These are phyloP conservation scores for Carpinus fangiana DNA, from an alignment of 306 rosid species.

Conservation along the genomic window DNA sequence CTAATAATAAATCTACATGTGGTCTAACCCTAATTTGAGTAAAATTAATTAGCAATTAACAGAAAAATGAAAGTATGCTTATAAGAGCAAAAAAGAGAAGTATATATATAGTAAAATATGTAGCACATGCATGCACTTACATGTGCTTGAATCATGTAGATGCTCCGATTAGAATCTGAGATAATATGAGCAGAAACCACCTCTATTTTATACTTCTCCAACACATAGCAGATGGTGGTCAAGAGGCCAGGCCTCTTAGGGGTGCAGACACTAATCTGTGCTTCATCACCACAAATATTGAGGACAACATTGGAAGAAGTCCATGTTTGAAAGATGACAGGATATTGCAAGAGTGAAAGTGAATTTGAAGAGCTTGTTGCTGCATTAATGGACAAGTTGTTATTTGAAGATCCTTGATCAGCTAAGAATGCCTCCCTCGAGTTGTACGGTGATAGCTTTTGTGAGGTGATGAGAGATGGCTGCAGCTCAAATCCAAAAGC, in stretches of 20 bases:
- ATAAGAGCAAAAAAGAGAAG: neutral
- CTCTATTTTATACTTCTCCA: constrained; percentile 54
- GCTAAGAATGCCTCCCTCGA: constrained; percentile 44
- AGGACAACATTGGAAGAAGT: constrained; percentile 49
- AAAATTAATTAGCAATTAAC: neutral
- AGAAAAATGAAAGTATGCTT: neutral
- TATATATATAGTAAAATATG: too few species aligned
- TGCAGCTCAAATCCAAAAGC: constrained; percentile 3
- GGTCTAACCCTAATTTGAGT: neutral
- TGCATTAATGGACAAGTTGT: constrained; percentile 1
- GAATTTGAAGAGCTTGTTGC: constrained; percentile 24
- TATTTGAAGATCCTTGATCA: constrained; percentile 33
- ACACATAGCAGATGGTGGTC: constrained; percentile 45
- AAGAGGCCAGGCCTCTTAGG: constrained; percentile 46
- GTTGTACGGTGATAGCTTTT: constrained; percentile 19
- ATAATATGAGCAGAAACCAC: constrained; percentile 49
- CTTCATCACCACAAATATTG: constrained; percentile 55
- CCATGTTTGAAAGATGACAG: constrained; percentile 50
- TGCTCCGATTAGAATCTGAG: constrained; percentile 29
- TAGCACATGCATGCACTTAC: constrained; percentile 41
- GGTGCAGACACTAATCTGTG: constrained; percentile 58
- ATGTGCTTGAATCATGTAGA: constrained; percentile 53
- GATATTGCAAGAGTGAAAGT: neutral
- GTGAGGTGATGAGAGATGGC: constrained; percentile 11
- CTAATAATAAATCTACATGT: neutral